A percentile compares a stretch with the other conserved stretches of the same genome.
These are phyloP conservation scores for Metschnikowia colocasiae DNA, from an alignment of 805 yeast species.

Conservation along the genomic window DNA sequence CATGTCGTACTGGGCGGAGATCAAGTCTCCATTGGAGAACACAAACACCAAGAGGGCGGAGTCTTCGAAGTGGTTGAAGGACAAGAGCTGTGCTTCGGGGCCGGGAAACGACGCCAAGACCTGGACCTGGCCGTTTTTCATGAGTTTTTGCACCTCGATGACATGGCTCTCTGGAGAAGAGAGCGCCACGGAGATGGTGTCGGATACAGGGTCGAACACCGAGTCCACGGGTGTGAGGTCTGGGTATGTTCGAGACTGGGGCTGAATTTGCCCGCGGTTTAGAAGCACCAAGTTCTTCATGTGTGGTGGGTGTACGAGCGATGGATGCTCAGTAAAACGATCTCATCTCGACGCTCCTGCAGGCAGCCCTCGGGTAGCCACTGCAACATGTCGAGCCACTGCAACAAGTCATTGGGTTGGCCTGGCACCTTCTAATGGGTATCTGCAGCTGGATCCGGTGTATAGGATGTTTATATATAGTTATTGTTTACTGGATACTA, in stretches of 20 bases:
- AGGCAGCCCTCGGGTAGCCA: no score
- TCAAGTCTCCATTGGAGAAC: conserved; percentile 72
- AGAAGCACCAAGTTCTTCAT: conserved; percentile 52
- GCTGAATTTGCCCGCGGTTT: conserved; percentile 51
- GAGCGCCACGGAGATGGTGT: conserved; percentile 64
- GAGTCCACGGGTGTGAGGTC: conserved; percentile 55
- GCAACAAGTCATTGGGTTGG: no score
- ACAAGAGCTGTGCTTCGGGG: conserved; percentile 38
- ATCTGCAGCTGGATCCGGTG: no score
- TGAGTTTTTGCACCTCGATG: conserved; percentile 73
- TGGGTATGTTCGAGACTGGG: conserved; percentile 58
- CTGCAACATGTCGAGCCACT: no score
- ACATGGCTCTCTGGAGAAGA: conserved; percentile 49
- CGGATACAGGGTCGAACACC: conserved; percentile 69
- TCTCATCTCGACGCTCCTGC: neutral
- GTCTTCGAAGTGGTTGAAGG: conserved; percentile 69
- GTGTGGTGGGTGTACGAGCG: neutral
- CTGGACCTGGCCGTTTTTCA: conserved; percentile 57
- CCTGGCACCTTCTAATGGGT: no score
- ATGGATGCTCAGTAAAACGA: neutral
- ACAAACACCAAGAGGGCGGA: conserved; percentile 62
- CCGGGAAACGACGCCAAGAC: conserved; percentile 61
- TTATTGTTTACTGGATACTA: no score
- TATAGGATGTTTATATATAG: no score
- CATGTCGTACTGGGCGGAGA: conserved; percentile 59